phyloP scores from a whole-genome alignment of 176 grass and related monocot genomes.

The Calamus simplicifolius region DNA sequence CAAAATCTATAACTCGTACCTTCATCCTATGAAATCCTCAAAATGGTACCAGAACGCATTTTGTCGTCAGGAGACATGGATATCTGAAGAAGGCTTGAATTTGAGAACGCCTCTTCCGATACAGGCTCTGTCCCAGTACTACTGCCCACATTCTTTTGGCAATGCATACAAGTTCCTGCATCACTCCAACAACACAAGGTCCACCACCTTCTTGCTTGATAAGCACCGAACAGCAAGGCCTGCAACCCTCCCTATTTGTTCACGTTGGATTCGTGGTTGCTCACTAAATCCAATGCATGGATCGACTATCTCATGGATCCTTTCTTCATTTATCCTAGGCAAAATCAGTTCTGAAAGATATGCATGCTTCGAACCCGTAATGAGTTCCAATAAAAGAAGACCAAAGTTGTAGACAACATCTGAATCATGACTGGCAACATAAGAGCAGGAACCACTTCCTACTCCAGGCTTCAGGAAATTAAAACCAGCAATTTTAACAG shows the following conservation, averaged over 20 bases:
- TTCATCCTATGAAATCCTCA: too few species aligned
- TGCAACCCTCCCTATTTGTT: constrained; percentile 62
- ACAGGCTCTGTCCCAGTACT: constrained; percentile 83
- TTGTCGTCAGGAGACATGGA: constrained; percentile 78
- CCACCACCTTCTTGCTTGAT: constrained; percentile 41
- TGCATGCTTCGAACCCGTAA: constrained; percentile 50
- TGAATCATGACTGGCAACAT: constrained; percentile 22
- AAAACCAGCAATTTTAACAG: constrained; percentile 64
- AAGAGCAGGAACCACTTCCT: constrained; percentile 26
- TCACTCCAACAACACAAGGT: constrained; percentile 46
- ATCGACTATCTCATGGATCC: constrained; percentile 74
- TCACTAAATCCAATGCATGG: constrained; percentile 51
- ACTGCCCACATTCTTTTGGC: constrained; percentile 49
- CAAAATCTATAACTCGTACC: too few species aligned
- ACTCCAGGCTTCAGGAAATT: constrained; percentile 36
- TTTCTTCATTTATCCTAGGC: constrained; percentile 49
- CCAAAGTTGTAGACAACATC: constrained; percentile 72
- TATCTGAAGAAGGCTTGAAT: constrained; percentile 89
- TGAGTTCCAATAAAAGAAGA: constrained; percentile 57
- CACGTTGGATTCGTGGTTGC: constrained; percentile 47
- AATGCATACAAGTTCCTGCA: constrained; percentile 54
- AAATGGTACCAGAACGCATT: too few species aligned
- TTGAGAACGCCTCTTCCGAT: constrained; percentile 74
- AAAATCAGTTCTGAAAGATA: constrained; percentile 48
- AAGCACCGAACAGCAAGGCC: constrained; percentile 63